phyloP scores from a whole-genome alignment of 371 early-diverging fungal species.

The Mortierella sp. region DNA sequence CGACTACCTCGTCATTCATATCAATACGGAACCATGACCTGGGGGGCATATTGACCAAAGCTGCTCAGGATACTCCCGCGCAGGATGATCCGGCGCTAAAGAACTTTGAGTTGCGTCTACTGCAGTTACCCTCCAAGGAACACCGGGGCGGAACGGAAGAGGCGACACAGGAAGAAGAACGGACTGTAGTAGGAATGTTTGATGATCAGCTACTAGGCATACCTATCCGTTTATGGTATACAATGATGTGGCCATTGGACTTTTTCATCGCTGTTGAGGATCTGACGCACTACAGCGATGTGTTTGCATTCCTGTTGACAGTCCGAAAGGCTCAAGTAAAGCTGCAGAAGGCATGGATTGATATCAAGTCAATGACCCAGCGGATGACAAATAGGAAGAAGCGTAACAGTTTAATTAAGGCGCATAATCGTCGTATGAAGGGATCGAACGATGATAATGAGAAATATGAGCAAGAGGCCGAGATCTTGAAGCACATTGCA shows the following conservation, averaged over 20 bases:
- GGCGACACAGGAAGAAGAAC: neutral
- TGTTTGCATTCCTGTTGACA: conserved; percentile 74
- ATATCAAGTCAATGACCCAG: conserved; percentile 60
- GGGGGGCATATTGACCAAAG: conserved; percentile 68
- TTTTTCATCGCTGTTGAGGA: conserved; percentile 74
- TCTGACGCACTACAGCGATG: conserved; percentile 66
- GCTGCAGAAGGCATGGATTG: conserved; percentile 64
- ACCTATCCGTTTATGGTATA: conserved; percentile 70
- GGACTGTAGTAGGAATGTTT: conserved; percentile 51
- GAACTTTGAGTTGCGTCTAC: conserved; percentile 47
- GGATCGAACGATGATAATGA: conserved; percentile 28
- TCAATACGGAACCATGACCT: conserved; percentile 68
- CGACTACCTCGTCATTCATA: conserved; percentile 22
- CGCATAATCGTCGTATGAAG: conserved; percentile 10
- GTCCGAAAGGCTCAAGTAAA: conserved; percentile 62
- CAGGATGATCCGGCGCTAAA: conserved; percentile 58
- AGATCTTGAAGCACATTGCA: conserved; percentile 63
- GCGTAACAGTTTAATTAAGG: conserved; percentile 10
- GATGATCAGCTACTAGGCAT: conserved; percentile 66
- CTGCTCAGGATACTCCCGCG: conserved; percentile 58
- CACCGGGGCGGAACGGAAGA: neutral
- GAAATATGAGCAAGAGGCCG: conserved; percentile 34
- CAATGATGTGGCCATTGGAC: conserved; percentile 82
- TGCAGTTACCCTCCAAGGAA: neutral
- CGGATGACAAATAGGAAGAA: conserved; percentile 39